Conservation (phyloP, 2,329 filamentous ascomycete genomes). For the Aspergillus pseudonomiae region DNA sequence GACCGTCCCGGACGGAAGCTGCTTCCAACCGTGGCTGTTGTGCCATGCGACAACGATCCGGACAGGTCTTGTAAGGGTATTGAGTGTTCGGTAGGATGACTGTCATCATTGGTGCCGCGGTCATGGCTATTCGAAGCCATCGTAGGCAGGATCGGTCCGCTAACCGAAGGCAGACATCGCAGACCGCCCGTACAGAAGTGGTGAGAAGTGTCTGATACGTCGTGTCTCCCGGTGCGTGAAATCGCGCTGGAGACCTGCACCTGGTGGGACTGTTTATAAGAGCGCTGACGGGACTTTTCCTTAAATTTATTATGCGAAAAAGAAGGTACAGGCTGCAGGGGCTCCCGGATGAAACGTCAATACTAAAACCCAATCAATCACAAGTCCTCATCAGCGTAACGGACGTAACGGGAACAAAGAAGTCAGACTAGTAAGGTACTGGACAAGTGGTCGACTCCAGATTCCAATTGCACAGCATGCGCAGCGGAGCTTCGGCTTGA, state of each 20-base stretch:
- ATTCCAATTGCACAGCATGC: slow-evolving; percentile 11
- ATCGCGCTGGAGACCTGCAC: slow-evolving; percentile 3
- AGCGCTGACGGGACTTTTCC: not conserved
- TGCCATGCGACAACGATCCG: slow-evolving; percentile 38
- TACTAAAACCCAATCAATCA: slow-evolving; percentile 9
- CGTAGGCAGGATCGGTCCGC: slow-evolving; percentile 36
- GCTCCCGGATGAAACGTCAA: slow-evolving; percentile 7
- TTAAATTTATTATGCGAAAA: not conserved
- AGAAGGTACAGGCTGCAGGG: not conserved
- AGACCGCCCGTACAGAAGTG: slow-evolving; percentile 23
- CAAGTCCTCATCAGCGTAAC: not conserved
- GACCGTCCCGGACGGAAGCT: slow-evolving; percentile 49
- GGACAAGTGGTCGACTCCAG: slow-evolving; percentile 8
- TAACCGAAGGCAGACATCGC: slow-evolving; percentile 46
- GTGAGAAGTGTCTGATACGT: slow-evolving; percentile 8
- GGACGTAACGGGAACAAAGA: not conserved
- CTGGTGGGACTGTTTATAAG: not conserved
- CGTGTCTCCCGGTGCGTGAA: not conserved
- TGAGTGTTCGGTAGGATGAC: slow-evolving; percentile 47
- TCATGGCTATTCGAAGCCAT: slow-evolving; percentile 45
- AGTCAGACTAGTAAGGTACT: slow-evolving; percentile 3
- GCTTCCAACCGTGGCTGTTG: slow-evolving; percentile 41
- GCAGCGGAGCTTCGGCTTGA: slow-evolving; percentile 13
- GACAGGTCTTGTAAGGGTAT: slow-evolving; percentile 73
- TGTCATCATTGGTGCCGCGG: slow-evolving; percentile 32